Evolutionary conservation across 2,329 filamentous ascomycete species (phyloP).

Genomic region (Teratosphaeria gauchensis): DNA sequence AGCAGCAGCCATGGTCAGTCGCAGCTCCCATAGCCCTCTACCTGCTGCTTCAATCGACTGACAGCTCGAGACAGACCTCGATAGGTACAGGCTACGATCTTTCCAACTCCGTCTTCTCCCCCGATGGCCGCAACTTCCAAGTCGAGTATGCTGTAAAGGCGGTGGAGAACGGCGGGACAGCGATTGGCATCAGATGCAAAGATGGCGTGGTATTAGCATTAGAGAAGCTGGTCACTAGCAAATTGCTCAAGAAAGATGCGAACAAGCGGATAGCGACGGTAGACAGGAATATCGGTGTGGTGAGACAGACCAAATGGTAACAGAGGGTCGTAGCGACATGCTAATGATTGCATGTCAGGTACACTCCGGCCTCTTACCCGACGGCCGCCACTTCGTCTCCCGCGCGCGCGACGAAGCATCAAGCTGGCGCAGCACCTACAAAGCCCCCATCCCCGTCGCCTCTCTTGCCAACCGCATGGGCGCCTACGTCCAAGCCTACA

Average conservation of each 20-base stretch:
- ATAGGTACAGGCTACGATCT: conserved; percentile 99
- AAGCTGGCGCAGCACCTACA: conserved; percentile 87
- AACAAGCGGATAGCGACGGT: conserved; percentile 97
- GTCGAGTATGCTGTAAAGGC: conserved; percentile 97
- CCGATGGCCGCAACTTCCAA: conserved; percentile 97
- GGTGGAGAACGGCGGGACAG: conserved; percentile 94
- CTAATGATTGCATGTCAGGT: conserved; percentile 46
- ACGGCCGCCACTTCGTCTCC: conserved; percentile 89
- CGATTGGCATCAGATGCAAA: conserved; percentile 92
- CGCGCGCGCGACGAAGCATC: conserved; percentile 89
- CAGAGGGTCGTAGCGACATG: not conserved
- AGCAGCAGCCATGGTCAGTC: conserved; percentile 20
- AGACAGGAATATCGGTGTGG: conserved; percentile 86
- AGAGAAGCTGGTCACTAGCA: conserved; percentile 93
- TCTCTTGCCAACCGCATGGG: conserved; percentile 90
- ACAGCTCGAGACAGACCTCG: conserved; percentile 59
- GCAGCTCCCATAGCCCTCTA: not conserved
- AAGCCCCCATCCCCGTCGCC: conserved; percentile 79
- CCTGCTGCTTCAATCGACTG: conserved; percentile 1
- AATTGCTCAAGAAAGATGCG: conserved; percentile 85
- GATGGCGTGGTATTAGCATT: conserved; percentile 92
- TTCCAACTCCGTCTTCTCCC: conserved; percentile 98
- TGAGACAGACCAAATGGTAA: conserved; percentile 40
- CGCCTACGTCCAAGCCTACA: conserved; percentile 93
- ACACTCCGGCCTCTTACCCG: conserved; percentile 86